phyloP scores from a whole-genome alignment of 768 basidiomycete species.

The Xerocomellus dryophilus region DNA sequence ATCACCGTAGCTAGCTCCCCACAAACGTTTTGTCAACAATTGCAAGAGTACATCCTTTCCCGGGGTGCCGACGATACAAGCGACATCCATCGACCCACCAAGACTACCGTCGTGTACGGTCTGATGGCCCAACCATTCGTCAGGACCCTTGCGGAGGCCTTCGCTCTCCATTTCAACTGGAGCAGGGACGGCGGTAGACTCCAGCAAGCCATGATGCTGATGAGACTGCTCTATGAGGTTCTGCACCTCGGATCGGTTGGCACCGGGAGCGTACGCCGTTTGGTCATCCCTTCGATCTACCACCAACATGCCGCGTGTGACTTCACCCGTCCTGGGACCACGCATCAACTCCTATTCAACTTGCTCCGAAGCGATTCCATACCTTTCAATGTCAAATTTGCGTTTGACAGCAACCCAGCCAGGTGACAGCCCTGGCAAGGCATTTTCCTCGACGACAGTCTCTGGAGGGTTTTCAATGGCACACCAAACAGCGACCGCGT shows the following conservation, averaged over 20 bases:
- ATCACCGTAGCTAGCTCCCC: slow-evolving; percentile 34
- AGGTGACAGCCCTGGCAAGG: slow-evolving; percentile 28
- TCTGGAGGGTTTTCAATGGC: slow-evolving; percentile 68
- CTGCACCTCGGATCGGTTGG: slow-evolving; percentile 63
- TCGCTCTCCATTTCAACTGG: slow-evolving; percentile 47
- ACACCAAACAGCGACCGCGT: slow-evolving; percentile 87
- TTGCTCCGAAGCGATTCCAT: not conserved
- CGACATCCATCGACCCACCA: slow-evolving; percentile 36
- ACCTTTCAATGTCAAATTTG: slow-evolving; percentile 72
- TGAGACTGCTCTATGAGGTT: slow-evolving; percentile 42
- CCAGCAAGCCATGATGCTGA: slow-evolving; percentile 37
- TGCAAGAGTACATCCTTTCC: slow-evolving; percentile 50
- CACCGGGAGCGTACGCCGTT: slow-evolving; percentile 62
- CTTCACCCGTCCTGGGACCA: slow-evolving; percentile 58
- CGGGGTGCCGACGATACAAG: slow-evolving; percentile 60
- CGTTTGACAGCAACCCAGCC: slow-evolving; percentile 59
- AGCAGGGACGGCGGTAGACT: slow-evolving; percentile 54
- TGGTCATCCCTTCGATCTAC: slow-evolving; percentile 70
- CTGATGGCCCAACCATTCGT: slow-evolving; percentile 19
- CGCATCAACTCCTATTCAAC: not conserved
- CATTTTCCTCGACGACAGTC: slow-evolving; percentile 22
- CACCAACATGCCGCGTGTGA: slow-evolving; percentile 86
- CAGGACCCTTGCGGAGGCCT: slow-evolving; percentile 11
- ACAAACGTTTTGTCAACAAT: slow-evolving; percentile 53
- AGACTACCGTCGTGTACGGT: slow-evolving; percentile 19